phyloP scores from a whole-genome alignment of 2,329 filamentous ascomycete species.

The Eutypella sp. region DNA sequence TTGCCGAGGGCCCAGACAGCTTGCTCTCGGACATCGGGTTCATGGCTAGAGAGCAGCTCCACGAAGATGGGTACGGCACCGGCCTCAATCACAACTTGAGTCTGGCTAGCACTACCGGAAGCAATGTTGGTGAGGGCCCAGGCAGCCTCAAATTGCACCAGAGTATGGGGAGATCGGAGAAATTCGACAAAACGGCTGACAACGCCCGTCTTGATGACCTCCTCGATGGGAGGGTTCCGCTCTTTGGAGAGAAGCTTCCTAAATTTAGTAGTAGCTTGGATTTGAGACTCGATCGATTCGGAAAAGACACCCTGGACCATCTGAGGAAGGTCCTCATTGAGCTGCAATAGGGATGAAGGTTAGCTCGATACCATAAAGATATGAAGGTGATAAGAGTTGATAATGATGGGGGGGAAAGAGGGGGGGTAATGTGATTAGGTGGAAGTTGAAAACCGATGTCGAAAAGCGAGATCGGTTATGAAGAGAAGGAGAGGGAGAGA shows the following conservation, averaged over 20 bases:
- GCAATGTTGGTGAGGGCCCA: slow-evolving; percentile 99
- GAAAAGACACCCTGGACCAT: slow-evolving; percentile 99
- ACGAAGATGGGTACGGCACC: slow-evolving; percentile 98
- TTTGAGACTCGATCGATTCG: slow-evolving; percentile 96
- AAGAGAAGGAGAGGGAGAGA: too few relatives aligned
- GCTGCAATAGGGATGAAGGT: slow-evolving; percentile 44
- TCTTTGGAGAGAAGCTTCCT: slow-evolving; percentile 97
- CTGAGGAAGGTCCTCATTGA: slow-evolving; percentile 95
- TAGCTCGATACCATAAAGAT: slow-evolving; percentile 14
- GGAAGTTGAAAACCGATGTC: too few relatives aligned
- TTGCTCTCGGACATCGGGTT: slow-evolving; percentile 96
- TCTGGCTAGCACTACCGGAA: slow-evolving; percentile 93
- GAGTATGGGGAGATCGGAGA: slow-evolving; percentile 91
- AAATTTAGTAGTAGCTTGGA: slow-evolving; percentile 97
- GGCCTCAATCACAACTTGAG: slow-evolving; percentile 97
- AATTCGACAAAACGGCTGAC: slow-evolving; percentile 98
- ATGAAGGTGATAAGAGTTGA: slow-evolving; percentile 1
- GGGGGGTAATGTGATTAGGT: too few relatives aligned
- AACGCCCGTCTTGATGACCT: slow-evolving; percentile 98
- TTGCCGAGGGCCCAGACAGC: slow-evolving; percentile 98
- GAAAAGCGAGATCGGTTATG: too few relatives aligned
- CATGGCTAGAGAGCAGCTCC: slow-evolving; percentile 88
- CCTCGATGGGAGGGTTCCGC: slow-evolving; percentile 97
- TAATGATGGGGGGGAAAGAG: not conserved
- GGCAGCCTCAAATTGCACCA: slow-evolving; percentile 97